A percentile compares a stretch with the other conserved stretches of the same genome.
Conservation (phyloP, 805 yeast genomes). For the Candida sanyiensis region DNA sequence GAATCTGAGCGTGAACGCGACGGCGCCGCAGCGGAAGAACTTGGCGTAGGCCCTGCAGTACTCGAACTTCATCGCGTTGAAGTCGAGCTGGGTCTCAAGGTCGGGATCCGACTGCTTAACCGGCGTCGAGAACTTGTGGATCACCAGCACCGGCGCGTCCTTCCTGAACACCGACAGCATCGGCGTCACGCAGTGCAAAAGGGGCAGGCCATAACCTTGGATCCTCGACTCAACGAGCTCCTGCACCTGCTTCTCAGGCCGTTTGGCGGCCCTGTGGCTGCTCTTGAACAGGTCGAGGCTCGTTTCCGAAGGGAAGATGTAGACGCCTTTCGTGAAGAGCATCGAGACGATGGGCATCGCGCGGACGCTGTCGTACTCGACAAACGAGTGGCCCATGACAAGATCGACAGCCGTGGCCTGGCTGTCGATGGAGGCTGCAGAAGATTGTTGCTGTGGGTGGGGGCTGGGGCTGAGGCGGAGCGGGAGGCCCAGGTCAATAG, state of each 20-base stretch:
- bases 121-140: constrained; percentile 25
- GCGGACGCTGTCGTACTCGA: constrained; percentile 25
- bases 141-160: constrained; percentile 26
- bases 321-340: constrained; percentile 32
- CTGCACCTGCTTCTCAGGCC: constrained; percentile 22
- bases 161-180: constrained; percentile 28
- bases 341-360: constrained; percentile 30
- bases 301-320: constrained; percentile 32
- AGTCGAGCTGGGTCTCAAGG: background rate
- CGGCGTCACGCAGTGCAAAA: constrained; percentile 29
- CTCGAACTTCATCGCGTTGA: constrained; percentile 23
- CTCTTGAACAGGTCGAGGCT: constrained; percentile 25
- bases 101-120: background rate
- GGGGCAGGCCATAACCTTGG: constrained; percentile 30
- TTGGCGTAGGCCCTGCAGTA: constrained; percentile 30
- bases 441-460: background rate
- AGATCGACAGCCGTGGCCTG: constrained; percentile 19
- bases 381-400: constrained; percentile 19
- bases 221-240: constrained; percentile 10
- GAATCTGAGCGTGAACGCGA: constrained; percentile 29
- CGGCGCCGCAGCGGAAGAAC: constrained; percentile 20
- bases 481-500: too few species aligned
- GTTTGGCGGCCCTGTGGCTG: constrained; percentile 19
- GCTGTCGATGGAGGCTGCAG: background rate
- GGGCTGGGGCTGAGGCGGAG: too few species aligned